Base-by-base conservation (phyloP, 2,329 filamentous ascomycete genomes). In the Thielaviopsis populi region DNA sequence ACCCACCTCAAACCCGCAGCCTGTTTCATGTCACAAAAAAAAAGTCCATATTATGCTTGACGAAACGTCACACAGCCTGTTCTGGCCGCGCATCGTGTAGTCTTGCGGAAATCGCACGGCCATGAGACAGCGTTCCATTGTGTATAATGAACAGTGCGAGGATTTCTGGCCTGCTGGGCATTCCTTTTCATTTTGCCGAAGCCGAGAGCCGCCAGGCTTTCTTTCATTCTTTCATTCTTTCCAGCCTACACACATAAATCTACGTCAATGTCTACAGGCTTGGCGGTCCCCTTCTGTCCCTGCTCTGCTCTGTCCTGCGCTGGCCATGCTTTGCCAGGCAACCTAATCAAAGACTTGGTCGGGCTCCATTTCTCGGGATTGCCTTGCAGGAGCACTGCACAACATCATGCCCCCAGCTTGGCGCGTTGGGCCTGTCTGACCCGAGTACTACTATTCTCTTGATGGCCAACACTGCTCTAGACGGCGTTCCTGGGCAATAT, bases 41-140 rank as follows among this genome's bases (percentile, higher is more conserved):
- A n/a, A 40, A 43, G 15, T 22, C 27, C 41, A 30, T 43, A 61
- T 61, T 61, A 30, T 46, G 48, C 15, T 61, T 61, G 50, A n/a
- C 50, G 50, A 56, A 56, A 56, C 50, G 50, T 56, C 50, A 56
- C 50, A 56, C 22, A 33, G 50, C 46, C 24, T 46, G 46, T 56
- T 30, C 15, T 56, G 13, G 15, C 15, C 33, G 50, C n/a, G 24
- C 27, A 56, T 56, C 50, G 50, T 56, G 50, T 56, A 56, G 50
- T 27, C 50, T 56, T 56, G 33, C 27, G 24, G 50, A 56, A 56
- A 27, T 56, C 50, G 50, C 50, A 56, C 50, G 50, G 50, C 27
- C 27, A 33, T 56, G 27, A 56, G 33, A 56, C 50, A 37, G 27
- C 50, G 24, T 11, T 4, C 22, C 19, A 27, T 50, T 15, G 27